Conservation (phyloP, 352 stramenopile genomes). For the Globisporangium mamillatum region DNA sequence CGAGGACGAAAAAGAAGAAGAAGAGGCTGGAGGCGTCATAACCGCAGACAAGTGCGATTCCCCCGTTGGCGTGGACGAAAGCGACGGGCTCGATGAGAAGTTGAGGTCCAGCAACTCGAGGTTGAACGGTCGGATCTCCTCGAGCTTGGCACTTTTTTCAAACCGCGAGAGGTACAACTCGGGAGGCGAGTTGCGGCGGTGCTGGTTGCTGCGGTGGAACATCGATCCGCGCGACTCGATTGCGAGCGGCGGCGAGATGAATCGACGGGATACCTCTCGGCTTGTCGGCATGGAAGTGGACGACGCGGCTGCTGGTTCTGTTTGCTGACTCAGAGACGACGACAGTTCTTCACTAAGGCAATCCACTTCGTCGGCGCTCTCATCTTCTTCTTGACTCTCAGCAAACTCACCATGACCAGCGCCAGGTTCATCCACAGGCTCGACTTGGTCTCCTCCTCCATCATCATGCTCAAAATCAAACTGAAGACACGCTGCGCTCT, state of each 20-base stretch:
- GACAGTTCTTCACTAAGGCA: neutral
- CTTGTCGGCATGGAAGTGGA: neutral
- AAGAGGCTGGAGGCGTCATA: neutral
- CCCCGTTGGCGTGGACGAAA: constrained; percentile 13
- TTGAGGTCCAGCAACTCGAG: constrained; percentile 22
- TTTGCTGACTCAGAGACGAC: neutral
- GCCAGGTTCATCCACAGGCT: neutral
- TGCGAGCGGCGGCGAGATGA: constrained; percentile 60
- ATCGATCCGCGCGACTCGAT: constrained; percentile 32
- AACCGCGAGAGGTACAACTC: constrained; percentile 63
- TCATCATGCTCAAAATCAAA: constrained; percentile 16
- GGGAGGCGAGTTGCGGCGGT: constrained; percentile 64
- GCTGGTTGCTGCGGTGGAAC: constrained; percentile 27
- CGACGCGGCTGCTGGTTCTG: neutral
- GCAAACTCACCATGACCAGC: neutral
- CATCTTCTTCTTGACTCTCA: neutral
- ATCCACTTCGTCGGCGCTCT: neutral
- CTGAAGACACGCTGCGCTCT: constrained; percentile 4
- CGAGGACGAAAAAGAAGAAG: neutral
- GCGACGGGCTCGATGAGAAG: neutral
- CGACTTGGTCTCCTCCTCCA: neutral
- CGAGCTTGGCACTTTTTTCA: constrained; percentile 44
- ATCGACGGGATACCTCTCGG: constrained; percentile 15
- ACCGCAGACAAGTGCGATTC: neutral
- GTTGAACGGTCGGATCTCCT: constrained; percentile 28